These are phyloP conservation scores for Pseudogymnoascus sp. DNA, from an alignment of 2,329 filamentous ascomycete genomes.

Conservation along the genomic window DNA sequence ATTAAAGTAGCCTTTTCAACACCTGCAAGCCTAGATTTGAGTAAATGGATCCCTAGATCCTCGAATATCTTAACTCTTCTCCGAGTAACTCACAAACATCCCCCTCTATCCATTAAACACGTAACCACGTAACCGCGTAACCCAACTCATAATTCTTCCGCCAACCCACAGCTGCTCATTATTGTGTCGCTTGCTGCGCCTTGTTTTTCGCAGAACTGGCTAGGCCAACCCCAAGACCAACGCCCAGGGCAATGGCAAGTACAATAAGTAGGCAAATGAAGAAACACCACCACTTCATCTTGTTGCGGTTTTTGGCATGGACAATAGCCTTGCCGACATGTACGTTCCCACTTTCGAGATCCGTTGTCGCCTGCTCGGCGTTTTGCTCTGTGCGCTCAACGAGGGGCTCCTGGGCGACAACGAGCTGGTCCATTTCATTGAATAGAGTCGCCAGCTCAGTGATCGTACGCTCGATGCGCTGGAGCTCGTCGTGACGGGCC, in stretches of 20 bases:
- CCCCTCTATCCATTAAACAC: background rate
- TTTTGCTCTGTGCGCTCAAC: conserved; percentile 56
- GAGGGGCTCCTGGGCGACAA: conserved; percentile 61
- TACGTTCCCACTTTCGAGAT: conserved; percentile 60
- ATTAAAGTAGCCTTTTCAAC: background rate
- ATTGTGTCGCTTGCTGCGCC: background rate
- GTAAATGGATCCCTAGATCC: background rate
- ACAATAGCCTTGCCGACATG: conserved; percentile 62
- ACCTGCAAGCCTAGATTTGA: background rate
- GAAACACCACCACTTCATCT: conserved; percentile 76
- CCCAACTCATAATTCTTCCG: background rate
- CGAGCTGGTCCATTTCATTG: conserved; percentile 63
- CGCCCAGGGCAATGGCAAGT: conserved; percentile 43
- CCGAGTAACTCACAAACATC: background rate
- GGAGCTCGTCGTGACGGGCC: conserved; percentile 74
- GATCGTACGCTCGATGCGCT: conserved; percentile 70
- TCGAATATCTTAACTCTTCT: background rate
- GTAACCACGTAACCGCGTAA: background rate
- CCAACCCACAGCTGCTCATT: background rate
- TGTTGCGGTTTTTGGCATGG: conserved; percentile 57
- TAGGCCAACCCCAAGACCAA: conserved; percentile 33
- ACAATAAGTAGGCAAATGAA: conserved; percentile 51
- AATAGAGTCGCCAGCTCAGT: conserved; percentile 62
- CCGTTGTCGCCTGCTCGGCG: conserved; percentile 54
- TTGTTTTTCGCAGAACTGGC: background rate